A percentile compares a stretch with the other conserved stretches of the same genome.
phyloP scores from a whole-genome alignment of 2,329 filamentous ascomycete species.

The Chaetomium sp. region DNA sequence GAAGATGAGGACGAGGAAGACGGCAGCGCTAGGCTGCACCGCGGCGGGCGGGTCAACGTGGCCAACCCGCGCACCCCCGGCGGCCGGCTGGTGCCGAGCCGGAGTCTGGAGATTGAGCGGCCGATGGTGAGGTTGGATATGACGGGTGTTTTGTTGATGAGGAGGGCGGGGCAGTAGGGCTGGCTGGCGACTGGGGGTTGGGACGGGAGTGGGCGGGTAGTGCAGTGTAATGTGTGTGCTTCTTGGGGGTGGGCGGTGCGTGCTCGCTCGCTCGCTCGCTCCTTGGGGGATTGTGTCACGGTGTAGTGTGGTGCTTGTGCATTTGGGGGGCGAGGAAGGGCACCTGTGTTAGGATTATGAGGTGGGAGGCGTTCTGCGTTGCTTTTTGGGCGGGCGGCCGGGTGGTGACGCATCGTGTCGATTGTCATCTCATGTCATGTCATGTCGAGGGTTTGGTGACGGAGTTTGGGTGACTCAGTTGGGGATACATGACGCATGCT shows the following conservation, averaged over 20 bases:
- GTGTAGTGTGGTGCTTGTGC: too few species aligned
- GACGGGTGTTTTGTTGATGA: slow-evolving; percentile 37
- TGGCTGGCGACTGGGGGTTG: not conserved
- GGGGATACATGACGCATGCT: not conserved
- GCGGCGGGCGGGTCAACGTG: slow-evolving; percentile 59
- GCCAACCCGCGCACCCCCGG: slow-evolving; percentile 59
- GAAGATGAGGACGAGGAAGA: slow-evolving; percentile 49
- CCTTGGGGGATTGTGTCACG: not conserved
- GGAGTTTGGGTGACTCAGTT: not conserved
- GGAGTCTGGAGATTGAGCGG: slow-evolving; percentile 59
- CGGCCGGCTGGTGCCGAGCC: slow-evolving; percentile 54
- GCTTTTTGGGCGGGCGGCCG: not conserved
- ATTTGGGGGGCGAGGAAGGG: too few species aligned
- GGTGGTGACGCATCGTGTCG: not conserved
- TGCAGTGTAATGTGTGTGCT: not conserved
- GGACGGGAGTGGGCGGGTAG: not conserved
- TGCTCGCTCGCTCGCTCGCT: too few species aligned
- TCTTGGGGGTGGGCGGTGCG: too few species aligned
- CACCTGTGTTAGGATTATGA: too few species aligned
- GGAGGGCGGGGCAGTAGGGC: slow-evolving; percentile 21
- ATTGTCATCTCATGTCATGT: not conserved
- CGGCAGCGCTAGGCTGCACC: slow-evolving; percentile 43
- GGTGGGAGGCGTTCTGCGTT: not conserved
- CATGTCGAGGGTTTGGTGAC: not conserved
- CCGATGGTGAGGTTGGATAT: slow-evolving; percentile 43